A percentile compares a stretch with the other conserved stretches of the same genome.
Evolutionary conservation across 495 filamentous ascomycete species (phyloP).

Genomic region (Podospora appendiculata): DNA sequence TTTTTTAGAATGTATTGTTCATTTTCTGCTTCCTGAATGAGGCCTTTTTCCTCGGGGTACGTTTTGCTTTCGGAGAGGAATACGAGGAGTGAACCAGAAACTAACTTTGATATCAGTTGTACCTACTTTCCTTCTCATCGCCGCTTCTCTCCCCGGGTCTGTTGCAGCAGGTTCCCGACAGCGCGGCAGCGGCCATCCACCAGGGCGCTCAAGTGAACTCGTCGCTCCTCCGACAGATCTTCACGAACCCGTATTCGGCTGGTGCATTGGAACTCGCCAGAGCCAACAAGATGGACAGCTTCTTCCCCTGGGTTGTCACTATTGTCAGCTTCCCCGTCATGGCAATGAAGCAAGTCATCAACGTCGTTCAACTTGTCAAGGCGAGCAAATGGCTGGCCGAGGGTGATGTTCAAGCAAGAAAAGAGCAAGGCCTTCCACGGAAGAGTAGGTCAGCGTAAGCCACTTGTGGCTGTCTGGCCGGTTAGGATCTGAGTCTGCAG

Average conservation of each 20-base stretch:
- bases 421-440: constrained; percentile 40
- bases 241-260: constrained; percentile 79
- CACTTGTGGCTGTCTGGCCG: no score
- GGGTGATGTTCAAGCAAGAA: constrained; percentile 60
- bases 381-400: constrained; percentile 89
- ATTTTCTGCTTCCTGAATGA: constrained; percentile 86
- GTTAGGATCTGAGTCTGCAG: no score
- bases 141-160: constrained; percentile 79
- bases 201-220: constrained; percentile 60
- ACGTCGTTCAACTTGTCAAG: constrained; percentile 89
- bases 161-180: constrained; percentile 41
- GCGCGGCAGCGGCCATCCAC: constrained; percentile 46
- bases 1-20: constrained; percentile 75
- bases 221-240: constrained; percentile 54
- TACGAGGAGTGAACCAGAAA: no score
- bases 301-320: constrained; percentile 80
- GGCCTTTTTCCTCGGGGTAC: constrained; percentile 79
- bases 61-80: no score
- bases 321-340: constrained; percentile 78
- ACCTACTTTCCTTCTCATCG: constrained; percentile 93
- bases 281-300: constrained; percentile 87
- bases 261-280: constrained; percentile 85
- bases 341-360: constrained; percentile 86
- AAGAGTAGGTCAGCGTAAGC: constrained; percentile 26
- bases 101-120: constrained; percentile 38